These are phyloP conservation scores for Rhodofomes roseus DNA, from an alignment of 1,284 basidiomycete genomes.

Conservation along the genomic window DNA sequence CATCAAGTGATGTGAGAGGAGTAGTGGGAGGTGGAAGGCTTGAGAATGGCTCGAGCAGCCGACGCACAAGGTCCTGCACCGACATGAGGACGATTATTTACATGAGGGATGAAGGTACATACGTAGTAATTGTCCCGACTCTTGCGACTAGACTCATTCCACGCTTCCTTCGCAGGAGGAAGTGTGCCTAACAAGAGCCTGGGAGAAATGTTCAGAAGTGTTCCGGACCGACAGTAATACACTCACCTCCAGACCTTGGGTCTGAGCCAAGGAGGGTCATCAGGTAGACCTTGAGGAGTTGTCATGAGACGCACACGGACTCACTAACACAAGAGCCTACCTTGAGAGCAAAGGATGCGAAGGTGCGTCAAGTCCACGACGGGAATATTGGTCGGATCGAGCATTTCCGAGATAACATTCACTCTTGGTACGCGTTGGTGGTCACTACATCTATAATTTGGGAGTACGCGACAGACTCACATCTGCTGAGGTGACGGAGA, in stretches of 20 bases:
- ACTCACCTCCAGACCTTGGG: conserved; percentile 72
- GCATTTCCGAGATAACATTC: conserved; percentile 51
- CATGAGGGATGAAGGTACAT: conserved; percentile 19
- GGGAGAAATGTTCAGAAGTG: not conserved
- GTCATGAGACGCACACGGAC: conserved; percentile 5
- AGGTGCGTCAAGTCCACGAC: conserved; percentile 56
- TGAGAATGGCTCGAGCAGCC: conserved; percentile 54
- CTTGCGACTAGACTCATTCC: conserved; percentile 53
- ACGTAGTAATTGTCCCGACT: conserved; percentile 73
- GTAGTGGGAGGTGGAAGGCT: conserved; percentile 42
- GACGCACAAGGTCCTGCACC: conserved; percentile 60
- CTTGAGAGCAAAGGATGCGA: conserved; percentile 52
- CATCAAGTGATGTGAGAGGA: conserved; percentile 43
- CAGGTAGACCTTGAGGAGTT: conserved; percentile 53
- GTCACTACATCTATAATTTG: no score
- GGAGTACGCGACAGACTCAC: no score
- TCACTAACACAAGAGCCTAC: conserved; percentile 31
- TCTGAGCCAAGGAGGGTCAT: conserved; percentile 67
- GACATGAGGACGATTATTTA: conserved; percentile 6
- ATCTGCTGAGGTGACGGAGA: conserved; percentile 57
- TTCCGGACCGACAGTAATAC: not conserved
- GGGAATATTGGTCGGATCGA: conserved; percentile 46
- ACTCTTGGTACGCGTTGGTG: conserved; percentile 37
- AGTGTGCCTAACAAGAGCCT: conserved; percentile 64
- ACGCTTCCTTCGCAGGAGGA: conserved; percentile 51